phyloP scores from a whole-genome alignment of 257 asterid genomes.

The Petunia axillaris region DNA sequence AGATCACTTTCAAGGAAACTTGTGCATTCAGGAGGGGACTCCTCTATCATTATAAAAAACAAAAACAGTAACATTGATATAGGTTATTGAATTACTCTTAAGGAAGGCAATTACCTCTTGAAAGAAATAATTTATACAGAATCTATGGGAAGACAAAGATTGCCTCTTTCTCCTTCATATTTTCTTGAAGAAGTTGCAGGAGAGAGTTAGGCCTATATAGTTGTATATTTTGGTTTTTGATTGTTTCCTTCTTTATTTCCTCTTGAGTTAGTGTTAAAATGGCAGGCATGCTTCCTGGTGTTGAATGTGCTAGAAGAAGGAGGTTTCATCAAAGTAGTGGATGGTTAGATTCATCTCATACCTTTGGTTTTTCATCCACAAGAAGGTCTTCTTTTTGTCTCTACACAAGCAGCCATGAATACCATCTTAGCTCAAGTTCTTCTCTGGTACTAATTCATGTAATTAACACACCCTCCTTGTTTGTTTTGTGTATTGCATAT shows the following conservation, averaged over 20 bases:
- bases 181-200: neutral
- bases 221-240: neutral
- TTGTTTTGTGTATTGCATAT: neutral
- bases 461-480: no score
- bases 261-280: conserved; percentile 29
- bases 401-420: conserved; percentile 43
- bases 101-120: neutral
- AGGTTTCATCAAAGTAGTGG: conserved; percentile 53
- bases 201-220: neutral
- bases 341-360: conserved; percentile 35
- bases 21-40: neutral
- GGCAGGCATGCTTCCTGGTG: conserved; percentile 76
- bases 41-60: neutral
- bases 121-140: neutral
- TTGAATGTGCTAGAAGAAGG: conserved; percentile 67
- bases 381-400: conserved; percentile 57
- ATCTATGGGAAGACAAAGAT: neutral
- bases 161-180: neutral
- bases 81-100: neutral
- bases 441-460: conserved; percentile 36
- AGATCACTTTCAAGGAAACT: conserved; percentile 8
- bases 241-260: neutral
- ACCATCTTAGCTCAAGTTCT: conserved; percentile 33
- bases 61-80: neutral
- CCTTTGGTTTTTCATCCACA: conserved; percentile 24